Percentiles rank a stretch among this genome's conserved stretches.
Evolutionary conservation across 176 grass and related monocot species (phyloP).

Genomic region (Oryza glumipatula): DNA sequence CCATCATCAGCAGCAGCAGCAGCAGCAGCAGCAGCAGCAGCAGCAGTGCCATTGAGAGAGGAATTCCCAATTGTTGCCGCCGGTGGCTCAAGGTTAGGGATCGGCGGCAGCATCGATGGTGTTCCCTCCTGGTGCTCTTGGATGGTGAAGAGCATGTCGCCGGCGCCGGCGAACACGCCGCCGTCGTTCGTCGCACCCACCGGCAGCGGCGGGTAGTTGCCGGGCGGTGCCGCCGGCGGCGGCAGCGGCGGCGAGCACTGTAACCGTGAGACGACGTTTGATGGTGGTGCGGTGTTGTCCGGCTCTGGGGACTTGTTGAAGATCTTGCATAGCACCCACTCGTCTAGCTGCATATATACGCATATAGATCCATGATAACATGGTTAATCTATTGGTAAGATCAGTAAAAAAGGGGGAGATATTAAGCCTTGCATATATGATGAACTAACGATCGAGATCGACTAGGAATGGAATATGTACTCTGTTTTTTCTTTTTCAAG

Average conservation of each 20-base stretch:
- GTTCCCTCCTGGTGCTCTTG: not conserved
- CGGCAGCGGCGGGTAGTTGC: too few relatives aligned
- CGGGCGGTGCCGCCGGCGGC: too few relatives aligned
- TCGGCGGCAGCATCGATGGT: too few relatives aligned
- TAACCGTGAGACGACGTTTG: not conserved
- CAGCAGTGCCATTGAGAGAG: not conserved
- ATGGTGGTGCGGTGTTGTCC: not conserved
- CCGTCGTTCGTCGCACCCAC: too few relatives aligned
- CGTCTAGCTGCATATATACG: constrained; percentile 58
- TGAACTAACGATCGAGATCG: not conserved
- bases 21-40: too few relatives aligned
- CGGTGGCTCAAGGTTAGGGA: too few relatives aligned
- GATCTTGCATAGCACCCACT: constrained; percentile 96
- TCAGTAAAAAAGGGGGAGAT: not conserved
- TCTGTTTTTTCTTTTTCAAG: too few relatives aligned
- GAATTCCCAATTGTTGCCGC: not conserved
- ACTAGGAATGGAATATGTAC: not conserved
- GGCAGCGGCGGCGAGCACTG: not conserved
- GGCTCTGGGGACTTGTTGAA: constrained; percentile 57
- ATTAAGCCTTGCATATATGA: not conserved
- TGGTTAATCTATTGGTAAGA: too few relatives aligned
- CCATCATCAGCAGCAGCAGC: not conserved
- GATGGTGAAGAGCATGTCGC: not conserved
- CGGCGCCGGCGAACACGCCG: too few relatives aligned
- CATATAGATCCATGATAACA: not conserved